Evolutionary conservation across 2,329 filamentous ascomycete species (phyloP).

Genomic region (Venturia effusa): DNA sequence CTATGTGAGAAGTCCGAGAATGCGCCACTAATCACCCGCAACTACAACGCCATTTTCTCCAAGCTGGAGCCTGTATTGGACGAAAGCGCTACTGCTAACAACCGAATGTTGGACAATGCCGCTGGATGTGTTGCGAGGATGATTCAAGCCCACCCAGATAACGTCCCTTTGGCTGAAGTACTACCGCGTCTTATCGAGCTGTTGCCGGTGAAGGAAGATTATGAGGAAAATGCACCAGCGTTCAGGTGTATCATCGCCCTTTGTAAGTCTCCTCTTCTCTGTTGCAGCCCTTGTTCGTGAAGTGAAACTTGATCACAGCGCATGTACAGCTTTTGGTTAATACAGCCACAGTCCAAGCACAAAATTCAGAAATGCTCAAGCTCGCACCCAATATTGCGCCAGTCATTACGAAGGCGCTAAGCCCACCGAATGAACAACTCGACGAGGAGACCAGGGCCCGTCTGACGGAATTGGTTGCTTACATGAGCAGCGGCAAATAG

Average conservation of each 20-base stretch:
- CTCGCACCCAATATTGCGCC: constrained; percentile 59
- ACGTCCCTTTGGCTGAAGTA: constrained; percentile 68
- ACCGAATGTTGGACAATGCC: constrained; percentile 79
- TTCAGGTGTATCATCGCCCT: constrained; percentile 84
- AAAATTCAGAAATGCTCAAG: constrained; percentile 57
- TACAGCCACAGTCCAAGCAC: constrained; percentile 44
- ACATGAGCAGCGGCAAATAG: constrained; percentile 19
- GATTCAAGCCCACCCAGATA: constrained; percentile 80
- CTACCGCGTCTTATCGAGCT: constrained; percentile 69
- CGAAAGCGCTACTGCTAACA: constrained; percentile 41
- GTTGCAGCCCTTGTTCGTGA: background rate
- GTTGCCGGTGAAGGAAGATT: constrained; percentile 85
- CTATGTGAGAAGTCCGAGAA: constrained; percentile 74
- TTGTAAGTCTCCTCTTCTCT: constrained; percentile 43
- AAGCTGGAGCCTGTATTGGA: constrained; percentile 83
- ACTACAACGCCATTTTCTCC: constrained; percentile 65
- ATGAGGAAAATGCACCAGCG: constrained; percentile 89
- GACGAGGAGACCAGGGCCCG: constrained; percentile 58
- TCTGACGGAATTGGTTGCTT: constrained; percentile 53
- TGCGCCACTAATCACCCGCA: constrained; percentile 59
- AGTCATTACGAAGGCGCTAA: constrained; percentile 63
- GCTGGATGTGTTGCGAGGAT: constrained; percentile 84
- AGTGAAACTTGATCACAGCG: background rate
- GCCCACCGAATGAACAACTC: constrained; percentile 63
- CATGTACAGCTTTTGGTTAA: background rate